These are phyloP conservation scores for Pouteria glomerata DNA, from an alignment of 148 eudicot species.

Conservation along the genomic window DNA sequence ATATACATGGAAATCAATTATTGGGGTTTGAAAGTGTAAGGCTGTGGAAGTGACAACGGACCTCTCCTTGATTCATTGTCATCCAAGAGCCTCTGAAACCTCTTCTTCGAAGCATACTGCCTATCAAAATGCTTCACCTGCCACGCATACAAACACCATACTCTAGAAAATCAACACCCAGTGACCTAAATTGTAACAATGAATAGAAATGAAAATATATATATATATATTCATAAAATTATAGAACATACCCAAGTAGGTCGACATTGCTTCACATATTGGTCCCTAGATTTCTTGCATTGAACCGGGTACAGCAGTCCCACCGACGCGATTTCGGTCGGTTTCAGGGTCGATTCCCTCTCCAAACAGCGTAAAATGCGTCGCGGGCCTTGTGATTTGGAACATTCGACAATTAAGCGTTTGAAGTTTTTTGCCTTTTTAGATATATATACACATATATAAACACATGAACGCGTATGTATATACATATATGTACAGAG, in stretches of 20 bases:
- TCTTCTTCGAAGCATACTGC: constrained; percentile 67
- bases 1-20: neutral
- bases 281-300: constrained; percentile 62
- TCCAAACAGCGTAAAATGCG: constrained; percentile 76
- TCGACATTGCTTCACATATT: constrained; percentile 58
- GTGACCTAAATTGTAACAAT: no score
- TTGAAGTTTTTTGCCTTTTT: neutral
- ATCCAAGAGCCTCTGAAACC: constrained; percentile 35
- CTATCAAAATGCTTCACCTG: constrained; percentile 90
- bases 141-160: neutral
- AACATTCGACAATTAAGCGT: constrained; percentile 1
- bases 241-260: constrained; percentile 57
- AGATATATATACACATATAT: neutral
- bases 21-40: constrained; percentile 41
- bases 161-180: neutral
- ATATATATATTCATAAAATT: neutral
- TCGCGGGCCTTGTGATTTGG: constrained; percentile 56
- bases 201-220: neutral
- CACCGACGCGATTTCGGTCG: constrained; percentile 60
- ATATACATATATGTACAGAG: no score
- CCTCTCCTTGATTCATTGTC: constrained; percentile 52
- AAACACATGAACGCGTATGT: neutral
- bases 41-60: constrained; percentile 64
- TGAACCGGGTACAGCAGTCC: constrained; percentile 72
- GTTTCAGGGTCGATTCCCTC: constrained; percentile 49